Percentiles rank a stretch among this genome's conserved stretches.
phyloP scores from a whole-genome alignment of 1,284 basidiomycete genomes.

The Leccinum solheimii region DNA sequence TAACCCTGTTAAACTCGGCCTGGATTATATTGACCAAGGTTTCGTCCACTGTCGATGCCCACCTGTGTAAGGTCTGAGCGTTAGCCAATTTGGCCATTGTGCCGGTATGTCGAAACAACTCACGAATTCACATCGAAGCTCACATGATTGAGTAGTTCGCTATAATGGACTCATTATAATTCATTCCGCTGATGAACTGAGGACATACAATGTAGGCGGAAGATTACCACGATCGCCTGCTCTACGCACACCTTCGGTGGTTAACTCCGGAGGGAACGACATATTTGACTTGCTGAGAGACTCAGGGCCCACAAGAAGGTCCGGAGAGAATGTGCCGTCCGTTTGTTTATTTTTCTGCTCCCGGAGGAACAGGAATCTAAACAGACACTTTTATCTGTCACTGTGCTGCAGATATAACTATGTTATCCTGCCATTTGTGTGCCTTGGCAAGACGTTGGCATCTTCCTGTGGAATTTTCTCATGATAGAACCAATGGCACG shows the following conservation, averaged over 20 bases:
- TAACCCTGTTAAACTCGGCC: neutral
- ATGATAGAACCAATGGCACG: neutral
- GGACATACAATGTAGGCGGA: neutral
- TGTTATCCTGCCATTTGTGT: neutral
- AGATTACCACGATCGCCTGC: neutral
- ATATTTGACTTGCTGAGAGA: neutral
- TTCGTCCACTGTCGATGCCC: neutral
- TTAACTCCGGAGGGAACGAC: neutral
- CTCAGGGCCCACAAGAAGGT: neutral
- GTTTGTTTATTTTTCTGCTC: neutral
- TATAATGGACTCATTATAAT: neutral
- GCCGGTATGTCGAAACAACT: neutral
- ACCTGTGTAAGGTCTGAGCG: neutral
- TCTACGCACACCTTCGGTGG: neutral
- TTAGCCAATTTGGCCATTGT: neutral
- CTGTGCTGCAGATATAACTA: neutral
- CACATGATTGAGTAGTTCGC: neutral
- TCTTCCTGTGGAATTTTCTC: neutral
- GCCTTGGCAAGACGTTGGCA: neutral
- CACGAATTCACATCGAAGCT: conserved; percentile 2
- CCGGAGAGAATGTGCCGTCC: neutral
- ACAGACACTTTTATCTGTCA: too few species aligned
- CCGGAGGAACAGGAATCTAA: too few species aligned
- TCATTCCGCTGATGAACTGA: neutral
- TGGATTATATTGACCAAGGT: neutral